Base-by-base conservation (phyloP, 1,284 basidiomycete genomes). In the Tilletia walkeri region DNA sequence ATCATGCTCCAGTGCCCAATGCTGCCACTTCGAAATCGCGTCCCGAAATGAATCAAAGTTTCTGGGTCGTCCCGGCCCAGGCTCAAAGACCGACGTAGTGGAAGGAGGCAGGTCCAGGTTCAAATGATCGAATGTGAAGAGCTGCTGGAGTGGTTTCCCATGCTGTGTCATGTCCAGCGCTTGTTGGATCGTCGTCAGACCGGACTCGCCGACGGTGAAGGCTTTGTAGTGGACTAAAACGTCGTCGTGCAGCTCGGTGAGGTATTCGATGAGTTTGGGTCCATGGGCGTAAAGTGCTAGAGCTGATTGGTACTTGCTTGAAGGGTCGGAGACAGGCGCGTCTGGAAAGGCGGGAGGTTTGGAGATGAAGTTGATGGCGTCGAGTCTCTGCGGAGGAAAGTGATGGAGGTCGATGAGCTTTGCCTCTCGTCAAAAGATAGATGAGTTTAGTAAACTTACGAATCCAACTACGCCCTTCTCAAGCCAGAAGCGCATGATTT, bases 381-480 rank as follows among this genome's bases (percentile, higher is more conserved):
- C 80, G 36, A 78, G 71, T n/a, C 78, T 18, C 41, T 45, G 41
- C 41, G 41, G 24, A 36, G 14, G 18, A 7, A 36, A n/a, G 18
- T 66, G 53, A 20, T 12, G 30, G n/a, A 54, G 20, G 30, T 20
- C 20, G 48, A 50, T 20, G 24, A 30, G 24, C 2, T 30, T 30
- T 30, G 24, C 24, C 24, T 30, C 66, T 47, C 65, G 36, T 67
- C 49, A 30, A 68, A 34, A 7, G 24, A 63, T 2, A 90, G 41
- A 45, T 45, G 41, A 14, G 41, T 9, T 45, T 14, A 7, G 3
- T 7, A 85, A 9, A 45, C 41, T 7, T 14, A 45, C 41, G 84
- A 92, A 93, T 1, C 91, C 92, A 72, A 91, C 89, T 71, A 90
- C 89, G 4, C 91, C 90, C 71, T 88, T 86, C 70, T 89, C 87